Evolutionary conservation across 441 rosid genomes (phyloP).

Genomic region (Syzygium malaccense): DNA sequence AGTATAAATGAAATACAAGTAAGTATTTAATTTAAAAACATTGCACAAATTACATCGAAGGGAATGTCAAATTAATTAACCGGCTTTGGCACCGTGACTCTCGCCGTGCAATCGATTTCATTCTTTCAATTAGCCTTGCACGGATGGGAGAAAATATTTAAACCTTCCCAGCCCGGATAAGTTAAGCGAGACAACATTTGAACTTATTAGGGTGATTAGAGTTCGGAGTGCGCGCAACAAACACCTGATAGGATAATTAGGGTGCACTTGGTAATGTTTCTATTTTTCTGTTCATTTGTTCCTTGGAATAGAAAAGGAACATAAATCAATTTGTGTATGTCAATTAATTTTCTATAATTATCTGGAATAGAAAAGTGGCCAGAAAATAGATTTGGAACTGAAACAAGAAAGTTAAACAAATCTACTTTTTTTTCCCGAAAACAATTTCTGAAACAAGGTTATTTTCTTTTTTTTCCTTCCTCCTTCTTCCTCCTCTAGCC

Average conservation of each 20-base stretch:
- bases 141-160: not conserved
- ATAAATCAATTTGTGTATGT: too few species aligned
- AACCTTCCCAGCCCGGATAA: not conserved
- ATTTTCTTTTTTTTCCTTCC: too few species aligned
- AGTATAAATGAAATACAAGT: not conserved
- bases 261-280: too few species aligned
- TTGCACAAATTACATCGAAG: not conserved
- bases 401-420: too few species aligned
- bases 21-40: not conserved
- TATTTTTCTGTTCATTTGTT: too few species aligned
- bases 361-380: too few species aligned
- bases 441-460: too few species aligned
- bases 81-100: not conserved
- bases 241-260: not conserved
- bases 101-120: not conserved
- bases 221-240: not conserved
- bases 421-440: too few species aligned
- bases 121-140: not conserved
- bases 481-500: too few species aligned
- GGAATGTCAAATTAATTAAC: not conserved
- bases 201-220: not conserved
- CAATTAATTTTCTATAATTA: too few species aligned
- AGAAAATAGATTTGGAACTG: too few species aligned
- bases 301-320: too few species aligned
- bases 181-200: not conserved